Evolutionary conservation across 805 yeast species (phyloP).

Genomic region (Pichia thaimueangensis): DNA sequence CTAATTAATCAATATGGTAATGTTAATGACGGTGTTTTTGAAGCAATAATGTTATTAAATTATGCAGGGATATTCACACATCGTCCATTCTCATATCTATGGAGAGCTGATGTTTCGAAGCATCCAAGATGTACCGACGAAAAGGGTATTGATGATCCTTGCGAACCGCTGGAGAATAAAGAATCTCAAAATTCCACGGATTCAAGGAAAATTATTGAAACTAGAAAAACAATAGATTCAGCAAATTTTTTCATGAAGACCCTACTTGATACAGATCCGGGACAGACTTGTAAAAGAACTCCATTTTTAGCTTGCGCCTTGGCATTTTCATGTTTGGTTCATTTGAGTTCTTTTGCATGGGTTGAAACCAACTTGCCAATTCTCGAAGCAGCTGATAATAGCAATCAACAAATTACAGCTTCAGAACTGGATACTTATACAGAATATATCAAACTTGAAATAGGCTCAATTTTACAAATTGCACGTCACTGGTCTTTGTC

Average conservation of each 20-base stretch:
- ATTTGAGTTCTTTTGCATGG: constrained; percentile 49
- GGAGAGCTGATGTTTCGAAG: constrained; percentile 43
- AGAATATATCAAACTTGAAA: constrained; percentile 43
- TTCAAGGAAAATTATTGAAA: constrained; percentile 43
- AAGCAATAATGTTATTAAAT: constrained; percentile 40
- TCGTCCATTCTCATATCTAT: constrained; percentile 46
- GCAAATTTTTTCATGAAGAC: constrained; percentile 44
- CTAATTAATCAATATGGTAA: constrained; percentile 37
- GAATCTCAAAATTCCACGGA: constrained; percentile 24
- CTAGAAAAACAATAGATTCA: constrained; percentile 48
- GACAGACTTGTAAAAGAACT: constrained; percentile 38
- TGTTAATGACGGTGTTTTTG: constrained; percentile 50
- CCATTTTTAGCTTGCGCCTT: constrained; percentile 48
- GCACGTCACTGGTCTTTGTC: constrained; percentile 48
- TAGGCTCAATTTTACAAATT: constrained; percentile 43
- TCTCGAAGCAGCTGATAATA: constrained; percentile 11
- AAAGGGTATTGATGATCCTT: constrained; percentile 25
- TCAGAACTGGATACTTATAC: constrained; percentile 39
- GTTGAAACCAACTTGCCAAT: constrained; percentile 33
- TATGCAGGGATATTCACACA: constrained; percentile 52
- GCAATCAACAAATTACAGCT: constrained; percentile 11
- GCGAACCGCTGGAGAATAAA: constrained; percentile 28
- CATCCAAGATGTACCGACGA: constrained; percentile 33
- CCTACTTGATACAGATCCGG: constrained; percentile 42
- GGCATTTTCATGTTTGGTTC: constrained; percentile 47